phyloP scores from a whole-genome alignment of 2,329 filamentous ascomycete genomes.

The Hypoxylon sp. region DNA sequence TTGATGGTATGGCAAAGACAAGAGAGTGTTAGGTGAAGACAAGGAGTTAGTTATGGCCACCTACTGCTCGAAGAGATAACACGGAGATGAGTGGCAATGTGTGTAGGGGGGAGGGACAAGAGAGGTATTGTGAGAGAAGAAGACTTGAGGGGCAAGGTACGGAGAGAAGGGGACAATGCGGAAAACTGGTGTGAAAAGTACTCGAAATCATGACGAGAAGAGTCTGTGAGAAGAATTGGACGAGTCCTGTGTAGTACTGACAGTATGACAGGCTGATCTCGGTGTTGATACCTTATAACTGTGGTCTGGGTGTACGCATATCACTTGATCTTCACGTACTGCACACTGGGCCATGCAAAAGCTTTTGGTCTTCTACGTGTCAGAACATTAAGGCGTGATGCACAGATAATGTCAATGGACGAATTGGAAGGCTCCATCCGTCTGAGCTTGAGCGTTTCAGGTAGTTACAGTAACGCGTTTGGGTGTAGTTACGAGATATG shows the following conservation, averaged over 20 bases:
- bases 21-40: not conserved
- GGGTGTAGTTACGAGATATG: not conserved
- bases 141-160: not conserved
- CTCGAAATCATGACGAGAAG: not conserved
- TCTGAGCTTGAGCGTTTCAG: not conserved
- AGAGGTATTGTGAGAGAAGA: not conserved
- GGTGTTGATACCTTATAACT: not conserved
- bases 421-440: not conserved
- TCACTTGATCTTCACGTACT: not conserved
- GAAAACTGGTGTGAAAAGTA: not conserved
- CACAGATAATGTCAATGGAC: not conserved
- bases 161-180: not conserved
- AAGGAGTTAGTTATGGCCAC: not conserved
- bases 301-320: conserved; percentile 2
- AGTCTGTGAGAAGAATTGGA: not conserved
- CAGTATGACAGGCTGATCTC: not conserved
- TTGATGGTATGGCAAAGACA: not conserved
- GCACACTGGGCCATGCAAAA: not conserved
- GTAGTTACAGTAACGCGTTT: conserved; percentile 7
- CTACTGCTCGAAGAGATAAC: not conserved
- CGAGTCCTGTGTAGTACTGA: not conserved
- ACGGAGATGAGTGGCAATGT: not conserved
- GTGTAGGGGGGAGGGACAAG: not conserved
- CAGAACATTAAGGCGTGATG: not conserved
- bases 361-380: not conserved